Evolutionary conservation across 805 yeast species (phyloP), one percentile per base, ranked within the genome.

Genomic region (Lipomyces kockii): DNA sequence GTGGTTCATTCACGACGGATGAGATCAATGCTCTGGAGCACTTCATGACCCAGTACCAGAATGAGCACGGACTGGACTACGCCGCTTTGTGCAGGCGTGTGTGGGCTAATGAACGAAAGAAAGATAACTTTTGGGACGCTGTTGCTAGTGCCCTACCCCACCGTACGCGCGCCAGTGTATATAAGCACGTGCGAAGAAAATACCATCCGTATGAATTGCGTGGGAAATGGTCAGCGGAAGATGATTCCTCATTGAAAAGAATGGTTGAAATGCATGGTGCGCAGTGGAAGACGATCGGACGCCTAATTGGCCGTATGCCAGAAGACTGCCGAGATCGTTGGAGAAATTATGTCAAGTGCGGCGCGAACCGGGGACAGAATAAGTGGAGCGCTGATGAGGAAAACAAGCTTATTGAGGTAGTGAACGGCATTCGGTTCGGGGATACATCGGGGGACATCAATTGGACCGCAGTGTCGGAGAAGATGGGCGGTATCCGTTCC

Each of bases 261-360:
- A 79, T 91, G 61, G 90, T 91, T 11, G 78, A 83, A 9, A 86
- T 87, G 32, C 85, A 86, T 72, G 91, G 88, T 66, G 92, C 95
- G 20, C 92, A 90, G 75, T 94, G 98, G 98, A 91, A 91, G 72
- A 82, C 83, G 53, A 90, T 94, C 68, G 98, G 98, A 7, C 84
- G 84, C 62, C 80, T 82, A 7, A 82, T 94, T 86, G 91, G 90
- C 14, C 83, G 98, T 74, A 94, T 94, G 98, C 98, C 98, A 0
- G 98, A 94, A 76, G 98, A 94, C 79, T 93, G 98, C 78, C 84
- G 98, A 73, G 98, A 94, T 77, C 83, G 98, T 73, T 94, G 97
- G 97, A 84, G 98, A 78, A 94, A 94, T 77, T 94, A 93, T 76
- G 90, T 93, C 70, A 93, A 93, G 78, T 94, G 98, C 80, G 98